Base-by-base conservation (phyloP, 257 asterid species). In the Ajuga chamaepitys region DNA sequence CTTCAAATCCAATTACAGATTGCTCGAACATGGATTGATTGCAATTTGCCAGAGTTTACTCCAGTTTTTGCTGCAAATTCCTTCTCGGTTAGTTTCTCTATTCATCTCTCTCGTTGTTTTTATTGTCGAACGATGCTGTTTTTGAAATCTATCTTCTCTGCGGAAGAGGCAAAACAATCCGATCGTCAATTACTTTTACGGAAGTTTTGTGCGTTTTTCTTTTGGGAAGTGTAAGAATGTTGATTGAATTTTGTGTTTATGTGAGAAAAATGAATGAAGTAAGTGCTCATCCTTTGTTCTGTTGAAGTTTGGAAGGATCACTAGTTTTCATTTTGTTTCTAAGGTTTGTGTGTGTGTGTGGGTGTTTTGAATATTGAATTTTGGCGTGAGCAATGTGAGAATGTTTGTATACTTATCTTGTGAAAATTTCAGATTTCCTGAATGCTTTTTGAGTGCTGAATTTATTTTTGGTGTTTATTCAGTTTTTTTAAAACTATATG, bases 31-130 rank as follows among this genome's bases (percentile, higher is more conserved):
- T 75, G 82, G 77, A 63, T 68, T 79, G 81, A 73, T 72, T 68
- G 3, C 63, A 30, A 46, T 71, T 62, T 60, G 66, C 30, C 9
- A n/a, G 34, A 35, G 1, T 50, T n/a, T 34, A 38, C 48, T 13
- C n/a, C 11, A 8, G 17, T 51, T 45, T 53, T 58, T 8, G 63
- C 78, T 55, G 38, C 79, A 22, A 28, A 67, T 12, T 73, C 75
- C 30, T 60, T 53, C 72, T 66, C 72, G 90, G 85, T 83, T 64
- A 70, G 80, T 78, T 42, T 13, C 7, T 67, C 35, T 52, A n/a
- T n/a, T n/a, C n/a, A n/a, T n/a, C n/a, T n/a, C n/a, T 54, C 41
- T 58, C 62, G 65, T 38, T 1, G 18, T 55, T 34, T 28, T 44
- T 41, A 22, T 25, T n/a, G 18, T 12, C 37, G 51, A 26, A 13